These are phyloP conservation scores for Linum lewisii DNA, from an alignment of 345 rosid genomes.

Conservation along the genomic window DNA sequence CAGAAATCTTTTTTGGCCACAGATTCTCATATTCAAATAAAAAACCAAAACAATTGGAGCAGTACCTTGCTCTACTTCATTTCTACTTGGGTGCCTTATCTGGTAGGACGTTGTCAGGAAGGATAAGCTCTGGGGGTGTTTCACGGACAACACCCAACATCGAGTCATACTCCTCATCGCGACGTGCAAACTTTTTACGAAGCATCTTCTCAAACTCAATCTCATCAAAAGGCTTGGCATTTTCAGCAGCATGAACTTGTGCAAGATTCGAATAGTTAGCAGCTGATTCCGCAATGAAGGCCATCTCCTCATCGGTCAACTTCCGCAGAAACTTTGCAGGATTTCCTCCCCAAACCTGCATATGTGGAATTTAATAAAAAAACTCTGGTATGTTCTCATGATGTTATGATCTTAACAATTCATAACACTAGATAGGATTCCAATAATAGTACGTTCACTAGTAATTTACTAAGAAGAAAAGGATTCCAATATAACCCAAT, in stretches of 20 bases:
- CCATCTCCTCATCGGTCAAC: slow-evolving; percentile 64
- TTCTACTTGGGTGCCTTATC: slow-evolving; percentile 49
- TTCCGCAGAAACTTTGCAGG: slow-evolving; percentile 89
- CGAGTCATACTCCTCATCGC: slow-evolving; percentile 79
- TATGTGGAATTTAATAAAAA: background rate
- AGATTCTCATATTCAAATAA: no score
- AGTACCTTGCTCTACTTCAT: no score
- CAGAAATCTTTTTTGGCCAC: no score
- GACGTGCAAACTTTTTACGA: slow-evolving; percentile 56
- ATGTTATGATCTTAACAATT: no score
- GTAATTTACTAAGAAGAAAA: no score
- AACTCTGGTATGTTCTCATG: no score
- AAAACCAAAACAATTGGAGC: no score
- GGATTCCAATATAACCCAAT: no score
- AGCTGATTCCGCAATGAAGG: slow-evolving; percentile 68
- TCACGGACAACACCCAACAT: slow-evolving; percentile 78
- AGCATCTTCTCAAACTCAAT: slow-evolving; percentile 86
- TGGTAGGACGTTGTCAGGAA: slow-evolving; percentile 53
- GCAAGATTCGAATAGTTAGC: slow-evolving; percentile 77
- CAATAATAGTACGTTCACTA: no score
- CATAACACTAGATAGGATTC: no score
- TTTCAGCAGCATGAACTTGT: slow-evolving; percentile 80
- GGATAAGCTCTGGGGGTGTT: slow-evolving; percentile 69
- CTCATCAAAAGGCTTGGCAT: slow-evolving; percentile 64
- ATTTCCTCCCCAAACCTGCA: slow-evolving; percentile 92